A percentile compares a stretch with the other conserved stretches of the same genome.
Conservation (phyloP, 148 eudicot species). For the Beta vulgaris region DNA sequence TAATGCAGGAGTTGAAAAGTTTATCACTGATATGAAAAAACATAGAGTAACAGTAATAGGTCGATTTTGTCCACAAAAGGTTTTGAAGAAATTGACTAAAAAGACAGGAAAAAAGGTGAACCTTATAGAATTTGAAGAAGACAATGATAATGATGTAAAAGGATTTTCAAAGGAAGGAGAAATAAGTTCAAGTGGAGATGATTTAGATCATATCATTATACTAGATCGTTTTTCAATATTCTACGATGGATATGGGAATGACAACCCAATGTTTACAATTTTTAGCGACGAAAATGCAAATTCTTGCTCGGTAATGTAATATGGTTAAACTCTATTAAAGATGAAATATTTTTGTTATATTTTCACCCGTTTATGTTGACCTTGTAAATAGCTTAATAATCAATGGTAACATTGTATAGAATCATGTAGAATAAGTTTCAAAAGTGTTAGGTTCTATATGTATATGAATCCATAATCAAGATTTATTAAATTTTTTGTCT, state of each 20-base stretch:
- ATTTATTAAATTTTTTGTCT: too few species aligned
- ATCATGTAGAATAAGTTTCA: too few species aligned
- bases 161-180: background rate
- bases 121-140: background rate
- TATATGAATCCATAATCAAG: too few species aligned
- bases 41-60: slow-evolving; percentile 30
- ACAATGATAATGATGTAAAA: background rate
- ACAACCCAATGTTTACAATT: slow-evolving; percentile 20
- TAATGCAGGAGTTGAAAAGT: slow-evolving; percentile 34
- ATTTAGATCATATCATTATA: background rate
- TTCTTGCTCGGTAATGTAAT: slow-evolving; percentile 32
- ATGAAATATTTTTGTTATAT: too few species aligned
- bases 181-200: background rate
- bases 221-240: background rate
- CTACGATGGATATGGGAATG: background rate
- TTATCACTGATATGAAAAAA: slow-evolving; percentile 34
- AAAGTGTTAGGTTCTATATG: too few species aligned
- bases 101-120: slow-evolving; percentile 30
- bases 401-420: too few species aligned
- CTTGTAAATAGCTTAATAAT: too few species aligned
- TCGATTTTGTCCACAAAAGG: slow-evolving; percentile 25
- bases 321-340: too few species aligned
- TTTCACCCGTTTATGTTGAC: too few species aligned
- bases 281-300: slow-evolving; percentile 38
- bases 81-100: slow-evolving; percentile 30